phyloP scores from a whole-genome alignment of 768 basidiomycete species.

The Phylloporus arenicola region DNA sequence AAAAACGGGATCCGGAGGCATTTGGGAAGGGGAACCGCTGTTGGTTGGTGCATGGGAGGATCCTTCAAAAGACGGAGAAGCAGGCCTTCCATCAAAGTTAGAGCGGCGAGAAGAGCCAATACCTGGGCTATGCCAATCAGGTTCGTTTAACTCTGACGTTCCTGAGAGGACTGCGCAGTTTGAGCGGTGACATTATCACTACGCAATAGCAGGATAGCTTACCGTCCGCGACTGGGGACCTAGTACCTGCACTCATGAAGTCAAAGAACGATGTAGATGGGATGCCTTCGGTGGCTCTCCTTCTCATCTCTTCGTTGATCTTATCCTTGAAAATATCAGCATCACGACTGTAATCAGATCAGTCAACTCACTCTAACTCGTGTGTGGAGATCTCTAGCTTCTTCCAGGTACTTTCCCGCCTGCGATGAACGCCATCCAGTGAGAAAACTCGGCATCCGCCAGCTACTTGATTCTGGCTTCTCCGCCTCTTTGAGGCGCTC shows the following conservation, averaged over 20 bases:
- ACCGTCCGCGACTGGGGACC: neutral
- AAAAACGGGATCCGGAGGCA: neutral
- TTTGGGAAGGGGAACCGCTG: neutral
- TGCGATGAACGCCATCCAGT: conserved; percentile 5
- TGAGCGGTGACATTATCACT: neutral
- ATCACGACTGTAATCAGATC: neutral
- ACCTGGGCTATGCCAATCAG: neutral
- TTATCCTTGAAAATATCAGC: conserved; percentile 2
- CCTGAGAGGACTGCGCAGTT: neutral
- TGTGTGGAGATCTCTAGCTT: conserved; percentile 1
- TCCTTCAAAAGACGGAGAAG: neutral
- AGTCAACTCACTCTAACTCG: conserved; percentile 4
- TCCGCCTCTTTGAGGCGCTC: neutral
- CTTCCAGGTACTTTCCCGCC: neutral
- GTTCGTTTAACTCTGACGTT: neutral
- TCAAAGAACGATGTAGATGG: neutral
- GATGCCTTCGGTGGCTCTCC: neutral
- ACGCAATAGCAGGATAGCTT: neutral
- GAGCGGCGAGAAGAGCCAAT: neutral
- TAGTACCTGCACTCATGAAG: neutral
- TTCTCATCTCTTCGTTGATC: conserved; percentile 1
- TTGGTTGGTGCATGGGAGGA: neutral
- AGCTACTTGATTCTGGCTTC: neutral
- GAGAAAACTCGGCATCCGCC: neutral
- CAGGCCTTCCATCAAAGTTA: neutral